Evolutionary conservation across 164 flowering plant genomes (phyloP).

Genomic region (Aristolochia contorta): DNA sequence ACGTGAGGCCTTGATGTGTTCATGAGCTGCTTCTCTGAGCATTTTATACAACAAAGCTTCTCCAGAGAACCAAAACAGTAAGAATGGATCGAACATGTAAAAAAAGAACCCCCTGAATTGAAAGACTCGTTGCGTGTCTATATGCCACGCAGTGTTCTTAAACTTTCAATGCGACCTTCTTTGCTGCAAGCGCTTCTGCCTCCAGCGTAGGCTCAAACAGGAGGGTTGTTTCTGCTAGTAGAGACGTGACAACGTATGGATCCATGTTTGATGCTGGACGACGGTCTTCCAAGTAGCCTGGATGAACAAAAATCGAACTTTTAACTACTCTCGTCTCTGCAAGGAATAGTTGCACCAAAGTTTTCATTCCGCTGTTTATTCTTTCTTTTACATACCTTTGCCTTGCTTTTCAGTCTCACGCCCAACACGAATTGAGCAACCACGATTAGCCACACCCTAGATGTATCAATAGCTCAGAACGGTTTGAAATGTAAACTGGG

Average conservation of each 20-base stretch:
- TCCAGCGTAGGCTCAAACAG: slow-evolving; percentile 90
- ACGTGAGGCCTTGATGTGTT: no score
- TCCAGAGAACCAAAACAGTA: no score
- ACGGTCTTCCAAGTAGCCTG: slow-evolving; percentile 94
- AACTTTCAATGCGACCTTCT: slow-evolving; percentile 70
- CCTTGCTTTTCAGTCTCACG: slow-evolving; percentile 91
- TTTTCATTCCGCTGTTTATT: neutral
- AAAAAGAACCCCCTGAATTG: no score
- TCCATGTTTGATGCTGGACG: slow-evolving; percentile 99
- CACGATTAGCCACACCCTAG: slow-evolving; percentile 98
- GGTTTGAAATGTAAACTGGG: neutral
- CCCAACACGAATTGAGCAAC: slow-evolving; percentile 93
- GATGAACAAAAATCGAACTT: neutral
- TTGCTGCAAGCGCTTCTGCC: slow-evolving; percentile 94
- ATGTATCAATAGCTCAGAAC: neutral
- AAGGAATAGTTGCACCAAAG: neutral
- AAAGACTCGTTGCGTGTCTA: neutral
- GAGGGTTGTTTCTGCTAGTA: slow-evolving; percentile 81
- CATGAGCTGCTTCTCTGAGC: no score
- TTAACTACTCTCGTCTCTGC: neutral
- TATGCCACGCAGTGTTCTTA: slow-evolving; percentile 17
- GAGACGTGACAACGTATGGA: slow-evolving; percentile 73
- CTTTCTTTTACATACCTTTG: slow-evolving; percentile 42
- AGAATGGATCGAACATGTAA: no score
- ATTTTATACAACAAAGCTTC: no score